phyloP scores from a whole-genome alignment of 225 moss, liverwort and hornwort species.

The Marchantia polymorpha region DNA sequence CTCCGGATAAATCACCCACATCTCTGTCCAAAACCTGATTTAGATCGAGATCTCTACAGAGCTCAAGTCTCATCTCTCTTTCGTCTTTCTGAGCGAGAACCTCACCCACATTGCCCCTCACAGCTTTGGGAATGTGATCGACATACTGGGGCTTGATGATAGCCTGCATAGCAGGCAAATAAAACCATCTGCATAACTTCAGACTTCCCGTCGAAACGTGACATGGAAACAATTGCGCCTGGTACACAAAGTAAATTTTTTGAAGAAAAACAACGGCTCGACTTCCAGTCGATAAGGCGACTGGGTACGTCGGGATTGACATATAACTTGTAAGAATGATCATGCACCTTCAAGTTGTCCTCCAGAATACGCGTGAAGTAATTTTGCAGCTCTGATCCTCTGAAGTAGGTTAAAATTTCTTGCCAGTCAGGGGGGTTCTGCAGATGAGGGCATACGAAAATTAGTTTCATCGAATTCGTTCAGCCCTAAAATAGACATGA shows the following conservation, averaged over 20 bases:
- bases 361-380: constrained; percentile 95
- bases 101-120: constrained; percentile 92
- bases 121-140: constrained; percentile 93
- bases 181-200: background rate
- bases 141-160: constrained; percentile 96
- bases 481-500: background rate
- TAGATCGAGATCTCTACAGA: constrained; percentile 85
- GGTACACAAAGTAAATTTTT: too few species aligned
- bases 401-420: constrained; percentile 92
- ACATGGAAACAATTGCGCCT: background rate
- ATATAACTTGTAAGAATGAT: background rate
- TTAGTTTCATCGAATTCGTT: background rate
- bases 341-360: constrained; percentile 78
- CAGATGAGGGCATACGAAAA: background rate
- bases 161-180: constrained; percentile 43
- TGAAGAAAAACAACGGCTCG: too few species aligned
- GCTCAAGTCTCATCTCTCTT: constrained; percentile 74
- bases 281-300: too few species aligned
- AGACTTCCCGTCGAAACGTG: background rate
- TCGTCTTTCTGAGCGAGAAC: constrained; percentile 91
- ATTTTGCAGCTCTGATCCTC: constrained; percentile 94
- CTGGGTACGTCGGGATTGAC: too few species aligned
- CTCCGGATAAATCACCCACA: constrained; percentile 94
- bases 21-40: constrained; percentile 94
- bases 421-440: constrained; percentile 98